Conservation (phyloP, 495 filamentous ascomycete genomes). For the Lophiotrema nucula region DNA sequence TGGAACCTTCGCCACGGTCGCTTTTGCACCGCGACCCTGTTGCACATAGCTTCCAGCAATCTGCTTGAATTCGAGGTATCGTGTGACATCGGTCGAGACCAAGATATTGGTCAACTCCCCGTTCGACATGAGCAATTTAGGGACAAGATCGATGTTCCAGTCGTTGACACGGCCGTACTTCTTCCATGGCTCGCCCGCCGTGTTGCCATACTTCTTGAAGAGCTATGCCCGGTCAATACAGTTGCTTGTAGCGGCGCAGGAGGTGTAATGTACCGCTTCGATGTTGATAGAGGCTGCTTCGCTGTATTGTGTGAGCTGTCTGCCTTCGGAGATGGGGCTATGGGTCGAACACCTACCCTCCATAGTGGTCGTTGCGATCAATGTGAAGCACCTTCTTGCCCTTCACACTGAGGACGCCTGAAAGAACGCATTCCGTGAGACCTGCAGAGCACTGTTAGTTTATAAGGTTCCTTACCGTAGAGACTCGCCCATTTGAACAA, state of each 20-base stretch:
- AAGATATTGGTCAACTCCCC: constrained; percentile 98
- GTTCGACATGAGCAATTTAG: constrained; percentile 97
- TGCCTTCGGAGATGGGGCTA: neutral
- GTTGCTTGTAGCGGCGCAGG: neutral
- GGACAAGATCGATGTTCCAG: constrained; percentile 99
- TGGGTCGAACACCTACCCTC: constrained; percentile 65
- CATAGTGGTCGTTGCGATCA: constrained; percentile 98
- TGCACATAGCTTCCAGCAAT: constrained; percentile 98
- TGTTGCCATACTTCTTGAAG: constrained; percentile 91
- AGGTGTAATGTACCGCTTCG: constrained; percentile 65
- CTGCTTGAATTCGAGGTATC: constrained; percentile 98
- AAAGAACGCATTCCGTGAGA: constrained; percentile 93
- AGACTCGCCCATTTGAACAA: too few species aligned
- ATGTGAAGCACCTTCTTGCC: constrained; percentile 99
- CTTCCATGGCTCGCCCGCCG: constrained; percentile 93
- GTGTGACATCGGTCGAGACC: constrained; percentile 92
- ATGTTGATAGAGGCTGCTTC: constrained; percentile 94
- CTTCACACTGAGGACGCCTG: constrained; percentile 92
- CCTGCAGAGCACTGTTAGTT: constrained; percentile 55
- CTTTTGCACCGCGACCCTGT: constrained; percentile 73
- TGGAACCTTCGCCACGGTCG: constrained; percentile 93
- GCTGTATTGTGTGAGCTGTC: constrained; percentile 50
- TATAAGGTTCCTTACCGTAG: too few species aligned
- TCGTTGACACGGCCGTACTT: constrained; percentile 94
- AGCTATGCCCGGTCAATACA: constrained; percentile 52